These are phyloP conservation scores for Rhinocladiella similis DNA, from an alignment of 2,329 filamentous ascomycete genomes.

Conservation along the genomic window DNA sequence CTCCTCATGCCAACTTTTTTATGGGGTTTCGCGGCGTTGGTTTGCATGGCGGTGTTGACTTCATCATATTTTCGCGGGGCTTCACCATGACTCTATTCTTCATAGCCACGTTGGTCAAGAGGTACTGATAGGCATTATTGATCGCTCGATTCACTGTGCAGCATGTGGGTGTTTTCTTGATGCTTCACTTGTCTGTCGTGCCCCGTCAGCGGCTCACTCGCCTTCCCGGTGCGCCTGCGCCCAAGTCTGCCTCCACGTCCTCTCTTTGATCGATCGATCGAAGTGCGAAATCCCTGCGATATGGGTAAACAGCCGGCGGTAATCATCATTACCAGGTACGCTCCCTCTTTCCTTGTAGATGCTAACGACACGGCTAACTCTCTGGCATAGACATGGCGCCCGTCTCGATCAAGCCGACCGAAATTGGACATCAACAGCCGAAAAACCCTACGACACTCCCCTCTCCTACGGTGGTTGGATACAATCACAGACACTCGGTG, in stretches of 20 bases:
- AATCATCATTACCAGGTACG: constrained; percentile 45
- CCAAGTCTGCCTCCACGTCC: not conserved
- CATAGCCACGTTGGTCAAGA: no score
- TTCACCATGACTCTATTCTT: no score
- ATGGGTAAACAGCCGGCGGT: constrained; percentile 43
- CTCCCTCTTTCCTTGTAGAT: not conserved
- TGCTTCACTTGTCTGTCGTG: no score
- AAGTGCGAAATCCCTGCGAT: not conserved
- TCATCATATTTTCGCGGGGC: no score
- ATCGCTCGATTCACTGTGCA: no score
- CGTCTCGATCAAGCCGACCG: constrained; percentile 93
- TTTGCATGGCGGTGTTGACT: no score
- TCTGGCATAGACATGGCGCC: constrained; percentile 72
- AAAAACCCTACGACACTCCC: constrained; percentile 92
- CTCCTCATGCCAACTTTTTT: no score
- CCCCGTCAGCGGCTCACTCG: not conserved
- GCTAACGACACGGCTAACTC: not conserved
- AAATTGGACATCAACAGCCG: constrained; percentile 89
- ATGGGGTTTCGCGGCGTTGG: no score
- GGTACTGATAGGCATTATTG: no score
- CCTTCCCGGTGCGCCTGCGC: not conserved
- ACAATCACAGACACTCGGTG: constrained; percentile 78
- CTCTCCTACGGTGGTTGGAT: constrained; percentile 93
- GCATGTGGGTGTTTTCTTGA: no score
- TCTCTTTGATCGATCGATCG: not conserved